Base-by-base conservation (phyloP, 2,329 filamentous ascomycete species). In the Colletotrichum noveboracense region DNA sequence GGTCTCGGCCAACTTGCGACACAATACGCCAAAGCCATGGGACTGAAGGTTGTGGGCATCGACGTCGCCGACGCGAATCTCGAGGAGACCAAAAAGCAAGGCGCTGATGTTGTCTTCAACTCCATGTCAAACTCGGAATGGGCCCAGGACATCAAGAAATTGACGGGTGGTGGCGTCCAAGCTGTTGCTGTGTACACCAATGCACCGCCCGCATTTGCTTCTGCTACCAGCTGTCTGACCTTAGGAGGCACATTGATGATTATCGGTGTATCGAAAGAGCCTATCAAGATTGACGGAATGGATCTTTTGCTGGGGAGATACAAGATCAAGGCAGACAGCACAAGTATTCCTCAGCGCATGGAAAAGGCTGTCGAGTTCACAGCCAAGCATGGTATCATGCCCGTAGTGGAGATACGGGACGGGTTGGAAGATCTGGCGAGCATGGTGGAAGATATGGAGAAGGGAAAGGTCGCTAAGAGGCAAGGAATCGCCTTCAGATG, bases 1-100 rank as follows among this genome's bases (percentile, higher is more conserved):
- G 86, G 86, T 13, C 81, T 88, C 18, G 87, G 87, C 9, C 86
- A 88, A 77, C 84, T 88, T 69, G 86, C 86, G 6, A 83, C 86
- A 10, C 86, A 88, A 75, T 88, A 83, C 77, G 86, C 86, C 18
- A 87, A 86, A 77, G 87, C 86, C 28, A 86, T 87, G 84, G 86
- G 86, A 14, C 81, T 84, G 70, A 84, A 84, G 70, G 83, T 85
- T 12, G 83, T 88, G 14, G 86, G 83, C 26, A 82, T 88, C 60
- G 87, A 89, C 70, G 84, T 86, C 66, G 86, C 85, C 68, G 84
- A 88, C 71, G 80, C 80, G 5, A 86, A 85, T 67, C 83, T 87
- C 2, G 81, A 82, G 26, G 82, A 85, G 75, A 82, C 83, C 18
- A 85, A 81, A 66, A 81, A 83, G 43, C 82, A 85, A 34, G 85